A percentile compares a stretch with the other conserved stretches of the same genome.
Conservation (phyloP, 129 eudicot species). For the Escallonia herrerae region DNA sequence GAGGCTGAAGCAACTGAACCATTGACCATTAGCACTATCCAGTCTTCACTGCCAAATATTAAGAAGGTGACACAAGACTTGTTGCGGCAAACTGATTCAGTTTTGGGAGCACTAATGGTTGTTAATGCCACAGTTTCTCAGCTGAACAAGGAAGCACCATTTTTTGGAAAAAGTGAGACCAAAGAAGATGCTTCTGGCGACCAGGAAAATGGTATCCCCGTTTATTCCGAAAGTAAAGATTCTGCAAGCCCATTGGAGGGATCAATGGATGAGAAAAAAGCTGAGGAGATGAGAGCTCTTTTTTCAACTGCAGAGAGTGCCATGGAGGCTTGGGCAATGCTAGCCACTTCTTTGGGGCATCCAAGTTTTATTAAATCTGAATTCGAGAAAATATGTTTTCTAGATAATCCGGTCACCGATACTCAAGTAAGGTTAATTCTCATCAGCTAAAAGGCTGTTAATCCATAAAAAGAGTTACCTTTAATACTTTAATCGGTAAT, state of each 20-base stretch:
- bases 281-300: constrained; percentile 80
- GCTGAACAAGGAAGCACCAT: constrained; percentile 38
- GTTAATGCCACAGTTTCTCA: constrained; percentile 69
- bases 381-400: constrained; percentile 79
- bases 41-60: constrained; percentile 59
- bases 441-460: background rate
- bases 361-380: constrained; percentile 86
- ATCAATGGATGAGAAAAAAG: constrained; percentile 56
- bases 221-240: constrained; percentile 5
- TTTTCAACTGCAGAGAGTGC: constrained; percentile 98
- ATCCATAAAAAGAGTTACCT: no score
- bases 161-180: constrained; percentile 24
- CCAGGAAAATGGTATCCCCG: constrained; percentile 13
- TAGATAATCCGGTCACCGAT: constrained; percentile 78
- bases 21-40: constrained; percentile 11
- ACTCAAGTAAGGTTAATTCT: constrained; percentile 52
- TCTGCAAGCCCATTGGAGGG: constrained; percentile 18
- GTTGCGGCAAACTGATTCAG: constrained; percentile 74
- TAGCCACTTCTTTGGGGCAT: constrained; percentile 88
- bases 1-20: constrained; percentile 20
- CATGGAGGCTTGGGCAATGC: constrained; percentile 99
- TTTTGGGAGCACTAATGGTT: constrained; percentile 83
- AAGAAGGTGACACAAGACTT: constrained; percentile 76
- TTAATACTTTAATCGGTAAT: no score
- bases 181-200: constrained; percentile 32